phyloP scores from a whole-genome alignment of 139 green algal genomes.

The Astrephomene gubernaculifera region DNA sequence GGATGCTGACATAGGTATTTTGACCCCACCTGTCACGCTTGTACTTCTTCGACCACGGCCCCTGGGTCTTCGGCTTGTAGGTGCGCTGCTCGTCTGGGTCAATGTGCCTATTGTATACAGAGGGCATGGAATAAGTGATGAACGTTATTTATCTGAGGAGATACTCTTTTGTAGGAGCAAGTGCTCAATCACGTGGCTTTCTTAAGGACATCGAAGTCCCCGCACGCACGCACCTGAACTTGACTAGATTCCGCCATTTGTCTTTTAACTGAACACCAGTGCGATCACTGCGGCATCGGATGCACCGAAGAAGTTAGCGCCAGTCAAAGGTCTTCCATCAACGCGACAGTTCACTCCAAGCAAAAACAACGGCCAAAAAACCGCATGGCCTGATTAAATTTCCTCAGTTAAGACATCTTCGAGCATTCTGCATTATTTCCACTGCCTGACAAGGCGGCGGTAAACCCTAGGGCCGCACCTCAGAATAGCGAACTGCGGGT shows the following conservation, averaged over 20 bases:
- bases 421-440: too few species aligned
- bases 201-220: not conserved
- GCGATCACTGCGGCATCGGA: slow-evolving; percentile 56
- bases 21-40: slow-evolving; percentile 32
- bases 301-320: not conserved
- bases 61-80: slow-evolving; percentile 65
- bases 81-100: slow-evolving; percentile 50
- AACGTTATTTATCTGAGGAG: not conserved
- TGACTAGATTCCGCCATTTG: slow-evolving; percentile 84
- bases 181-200: slow-evolving; percentile 11
- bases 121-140: too few species aligned
- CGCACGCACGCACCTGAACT: slow-evolving; percentile 58
- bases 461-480: slow-evolving; percentile 57
- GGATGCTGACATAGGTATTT: too few species aligned
- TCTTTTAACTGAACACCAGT: slow-evolving; percentile 83
- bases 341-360: too few species aligned
- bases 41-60: slow-evolving; percentile 67
- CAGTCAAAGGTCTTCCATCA: slow-evolving; percentile 10
- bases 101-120: slow-evolving; percentile 70
- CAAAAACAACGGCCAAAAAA: too few species aligned
- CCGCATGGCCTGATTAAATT: too few species aligned
- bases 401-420: too few species aligned
- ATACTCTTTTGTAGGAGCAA: too few species aligned
- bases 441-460: slow-evolving; percentile 21
- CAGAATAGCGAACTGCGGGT: slow-evolving; percentile 67